These are phyloP conservation scores for Angophora floribunda DNA, from an alignment of 345 rosid genomes.

Conservation along the genomic window DNA sequence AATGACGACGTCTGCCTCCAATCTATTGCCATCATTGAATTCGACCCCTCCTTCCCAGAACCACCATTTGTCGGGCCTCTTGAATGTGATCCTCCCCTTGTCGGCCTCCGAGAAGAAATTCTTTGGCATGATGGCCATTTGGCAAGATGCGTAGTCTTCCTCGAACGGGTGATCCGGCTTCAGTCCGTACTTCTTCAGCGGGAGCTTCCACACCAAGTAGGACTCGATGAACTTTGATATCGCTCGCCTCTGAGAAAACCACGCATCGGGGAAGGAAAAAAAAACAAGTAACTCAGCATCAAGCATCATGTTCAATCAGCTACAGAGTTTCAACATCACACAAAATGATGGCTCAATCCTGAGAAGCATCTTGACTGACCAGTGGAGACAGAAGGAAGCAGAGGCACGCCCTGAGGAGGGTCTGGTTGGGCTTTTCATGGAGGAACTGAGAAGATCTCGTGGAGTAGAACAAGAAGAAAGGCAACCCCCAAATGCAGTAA, in stretches of 20 bases:
- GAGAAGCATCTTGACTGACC: conserved; percentile 11
- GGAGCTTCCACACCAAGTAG: conserved; percentile 41
- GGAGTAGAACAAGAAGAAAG: conserved; percentile 59
- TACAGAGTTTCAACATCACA: not conserved
- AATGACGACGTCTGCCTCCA: conserved; percentile 45
- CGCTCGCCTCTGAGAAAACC: conserved; percentile 19
- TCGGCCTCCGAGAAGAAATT: conserved; percentile 45
- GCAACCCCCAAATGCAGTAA: conserved; percentile 57
- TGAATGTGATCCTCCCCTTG: conserved; percentile 45
- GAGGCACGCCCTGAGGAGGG: conserved; percentile 15
- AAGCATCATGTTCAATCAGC: not conserved
- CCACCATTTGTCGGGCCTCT: conserved; percentile 40
- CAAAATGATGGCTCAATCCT: not conserved
- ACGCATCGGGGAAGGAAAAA: not conserved
- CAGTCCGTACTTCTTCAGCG: conserved; percentile 36
- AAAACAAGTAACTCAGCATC: not conserved
- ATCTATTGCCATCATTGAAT: conserved; percentile 23
- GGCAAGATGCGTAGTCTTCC: conserved; percentile 56
- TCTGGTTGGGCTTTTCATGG: conserved; percentile 40
- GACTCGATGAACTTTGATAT: conserved; percentile 51
- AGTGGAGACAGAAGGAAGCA: conserved; percentile 37
- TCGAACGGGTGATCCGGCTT: conserved; percentile 50
- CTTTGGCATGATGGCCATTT: conserved; percentile 49
- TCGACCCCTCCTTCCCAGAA: conserved; percentile 38
- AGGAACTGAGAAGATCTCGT: conserved; percentile 53